phyloP scores from a whole-genome alignment of 164 flowering plant species.

The Vitis riparia region DNA sequence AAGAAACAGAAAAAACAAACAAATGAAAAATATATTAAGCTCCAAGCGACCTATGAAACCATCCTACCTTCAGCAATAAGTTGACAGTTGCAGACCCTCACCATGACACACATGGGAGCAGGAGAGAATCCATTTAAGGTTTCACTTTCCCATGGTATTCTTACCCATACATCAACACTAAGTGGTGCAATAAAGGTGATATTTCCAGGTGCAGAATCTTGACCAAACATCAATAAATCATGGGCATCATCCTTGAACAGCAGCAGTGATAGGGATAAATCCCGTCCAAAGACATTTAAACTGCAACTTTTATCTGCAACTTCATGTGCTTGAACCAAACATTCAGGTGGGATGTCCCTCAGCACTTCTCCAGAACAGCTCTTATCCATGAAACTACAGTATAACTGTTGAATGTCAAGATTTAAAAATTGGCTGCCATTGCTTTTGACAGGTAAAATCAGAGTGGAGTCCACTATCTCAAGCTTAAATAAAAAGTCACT shows the following conservation, averaged over 20 bases:
- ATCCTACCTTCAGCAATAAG: slow-evolving; percentile 65
- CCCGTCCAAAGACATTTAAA: slow-evolving; percentile 71
- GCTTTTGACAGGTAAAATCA: slow-evolving; percentile 52
- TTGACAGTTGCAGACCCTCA: slow-evolving; percentile 43
- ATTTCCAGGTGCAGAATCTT: slow-evolving; percentile 12
- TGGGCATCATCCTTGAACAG: slow-evolving; percentile 28
- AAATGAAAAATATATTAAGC: background rate
- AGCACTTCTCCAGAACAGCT: slow-evolving; percentile 26
- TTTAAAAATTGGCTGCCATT: slow-evolving; percentile 41
- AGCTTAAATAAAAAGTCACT: slow-evolving; percentile 40
- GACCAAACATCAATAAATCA: slow-evolving; percentile 16
- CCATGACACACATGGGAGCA: slow-evolving; percentile 51
- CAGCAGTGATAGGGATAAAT: slow-evolving; percentile 47
- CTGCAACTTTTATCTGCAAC: slow-evolving; percentile 31
- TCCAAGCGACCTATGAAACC: background rate
- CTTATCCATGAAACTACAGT: slow-evolving; percentile 36
- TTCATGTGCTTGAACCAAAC: slow-evolving; percentile 38
- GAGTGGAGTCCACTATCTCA: slow-evolving; percentile 67
- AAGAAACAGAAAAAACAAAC: background rate
- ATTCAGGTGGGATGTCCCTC: slow-evolving; percentile 52
- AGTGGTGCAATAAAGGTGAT: slow-evolving; percentile 43
- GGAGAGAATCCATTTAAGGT: slow-evolving; percentile 17
- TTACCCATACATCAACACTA: slow-evolving; percentile 77
- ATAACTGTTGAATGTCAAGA: slow-evolving; percentile 62
- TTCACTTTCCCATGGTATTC: slow-evolving; percentile 52